Base-by-base conservation (phyloP, 106 monocot species). In the Posidonia australis region DNA sequence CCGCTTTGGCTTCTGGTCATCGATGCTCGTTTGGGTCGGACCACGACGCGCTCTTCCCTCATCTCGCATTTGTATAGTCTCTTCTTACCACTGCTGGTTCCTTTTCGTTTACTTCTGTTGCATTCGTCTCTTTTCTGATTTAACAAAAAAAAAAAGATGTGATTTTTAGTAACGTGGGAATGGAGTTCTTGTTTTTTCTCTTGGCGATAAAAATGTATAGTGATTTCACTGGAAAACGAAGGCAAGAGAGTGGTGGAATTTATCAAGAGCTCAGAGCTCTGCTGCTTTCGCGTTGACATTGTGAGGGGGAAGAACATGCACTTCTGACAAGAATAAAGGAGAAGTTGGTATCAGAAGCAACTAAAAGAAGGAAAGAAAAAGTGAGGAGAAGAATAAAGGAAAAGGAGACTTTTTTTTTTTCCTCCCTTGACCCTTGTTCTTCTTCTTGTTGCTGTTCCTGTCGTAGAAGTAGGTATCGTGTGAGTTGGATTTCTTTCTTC, bases 41-140 rank as follows among this genome's bases (percentile, higher is more conserved):
- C 14, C 61, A 42, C 61, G 61, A 61, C 30, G 18, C 61, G 27
- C 61, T 58, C 13, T 58, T 58, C 26, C 58, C 58, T 58, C 58
- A 58, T 17, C 26, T 58, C 11, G 14, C 30, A 26, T 23, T 58
- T 26, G 57, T 25, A 58, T 13, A 14, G 27, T 14, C 36, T 36
- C 36, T 36, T 58, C 58, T 54, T 54, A 12, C 20, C 20, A 54
- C 20, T 22, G 20, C 22, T 14, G 54, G 11, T 23, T 19, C 24
- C 24, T 54, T 28, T 48, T 48, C 48, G 12, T 48, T 18, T 48
- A 1, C 48, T 48, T 48, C 48, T 57, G 36, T 36, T 36, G 5
- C 36, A 7, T 36, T 36, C 5, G 36, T 36, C 5, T 7, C 36
- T 36, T 36, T 7, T 36, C 36, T 36, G 36, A 4, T 36, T 36